These are phyloP conservation scores for Cenchrus fungigraminus DNA, from an alignment of 176 grass and related monocot genomes.

Conservation along the genomic window DNA sequence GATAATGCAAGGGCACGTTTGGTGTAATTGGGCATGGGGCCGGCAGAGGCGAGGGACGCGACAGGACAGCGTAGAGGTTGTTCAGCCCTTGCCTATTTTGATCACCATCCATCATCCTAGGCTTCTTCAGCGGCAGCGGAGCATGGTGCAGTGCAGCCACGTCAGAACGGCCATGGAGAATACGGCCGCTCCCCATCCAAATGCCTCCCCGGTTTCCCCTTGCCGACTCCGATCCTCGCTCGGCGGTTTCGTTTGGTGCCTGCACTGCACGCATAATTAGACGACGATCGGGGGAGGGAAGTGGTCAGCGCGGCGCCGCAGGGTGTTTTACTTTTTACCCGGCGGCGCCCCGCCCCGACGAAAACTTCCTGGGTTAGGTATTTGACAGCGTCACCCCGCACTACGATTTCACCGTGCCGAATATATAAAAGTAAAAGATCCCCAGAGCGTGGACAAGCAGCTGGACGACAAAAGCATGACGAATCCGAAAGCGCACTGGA, in stretches of 20 bases:
- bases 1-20: neutral
- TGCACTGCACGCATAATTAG: no score
- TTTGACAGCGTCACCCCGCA: neutral
- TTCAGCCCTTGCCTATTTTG: neutral
- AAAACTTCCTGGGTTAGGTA: neutral
- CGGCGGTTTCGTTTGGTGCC: no score
- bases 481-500: neutral
- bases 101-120: neutral
- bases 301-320: no score
- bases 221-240: neutral
- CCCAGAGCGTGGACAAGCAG: neutral
- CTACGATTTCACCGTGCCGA: neutral
- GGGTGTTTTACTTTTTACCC: neutral
- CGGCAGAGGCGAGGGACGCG: neutral
- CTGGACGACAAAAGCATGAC: neutral
- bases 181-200: neutral
- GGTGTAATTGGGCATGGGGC: neutral
- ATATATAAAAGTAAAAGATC: neutral
- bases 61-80: neutral
- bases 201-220: neutral
- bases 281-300: no score
- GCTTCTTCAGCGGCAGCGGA: no score
- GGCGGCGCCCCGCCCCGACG: neutral
- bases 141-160: no score
- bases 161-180: neutral